A percentile compares a stretch with the other conserved stretches of the same genome.
These are phyloP conservation scores for Mortierella sp. DNA, from an alignment of 371 early-diverging fungal species.

Conservation along the genomic window DNA sequence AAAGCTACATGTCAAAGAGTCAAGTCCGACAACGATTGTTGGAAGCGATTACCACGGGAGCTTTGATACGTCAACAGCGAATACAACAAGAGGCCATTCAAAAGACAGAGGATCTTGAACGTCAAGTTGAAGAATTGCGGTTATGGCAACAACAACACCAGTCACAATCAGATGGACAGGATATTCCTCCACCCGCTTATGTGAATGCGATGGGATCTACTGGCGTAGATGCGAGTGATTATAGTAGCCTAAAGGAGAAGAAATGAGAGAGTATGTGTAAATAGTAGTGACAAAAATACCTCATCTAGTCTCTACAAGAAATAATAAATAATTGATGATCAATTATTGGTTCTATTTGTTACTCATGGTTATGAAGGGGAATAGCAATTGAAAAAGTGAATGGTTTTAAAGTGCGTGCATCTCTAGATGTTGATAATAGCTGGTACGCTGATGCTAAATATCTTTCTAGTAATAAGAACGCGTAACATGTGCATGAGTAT, in stretches of 20 bases:
- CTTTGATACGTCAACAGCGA: constrained; percentile 29
- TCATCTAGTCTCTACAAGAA: neutral
- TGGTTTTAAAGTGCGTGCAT: too few species aligned
- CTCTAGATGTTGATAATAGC: too few species aligned
- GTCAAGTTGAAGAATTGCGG: constrained; percentile 27
- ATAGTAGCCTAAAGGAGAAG: constrained; percentile 11
- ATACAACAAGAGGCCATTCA: constrained; percentile 27
- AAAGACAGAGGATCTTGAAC: constrained; percentile 25
- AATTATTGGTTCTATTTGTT: too few species aligned
- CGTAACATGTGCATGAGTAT: too few species aligned
- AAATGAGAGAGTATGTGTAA: too few species aligned
- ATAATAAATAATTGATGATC: too few species aligned
- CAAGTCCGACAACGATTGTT: constrained; percentile 35
- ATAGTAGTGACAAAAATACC: too few species aligned
- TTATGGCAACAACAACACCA: constrained; percentile 26
- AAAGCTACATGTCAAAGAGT: constrained; percentile 28
- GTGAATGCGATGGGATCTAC: constrained; percentile 1
- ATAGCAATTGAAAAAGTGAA: too few species aligned
- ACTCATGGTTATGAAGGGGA: too few species aligned
- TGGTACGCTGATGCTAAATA: too few species aligned
- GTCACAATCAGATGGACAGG: neutral
- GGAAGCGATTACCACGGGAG: constrained; percentile 35
- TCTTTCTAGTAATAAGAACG: too few species aligned
- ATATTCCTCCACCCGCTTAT: constrained; percentile 30
- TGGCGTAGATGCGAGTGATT: constrained; percentile 9